Conservation (phyloP, 768 basidiomycete genomes). For the Macrocybe gigantea region DNA sequence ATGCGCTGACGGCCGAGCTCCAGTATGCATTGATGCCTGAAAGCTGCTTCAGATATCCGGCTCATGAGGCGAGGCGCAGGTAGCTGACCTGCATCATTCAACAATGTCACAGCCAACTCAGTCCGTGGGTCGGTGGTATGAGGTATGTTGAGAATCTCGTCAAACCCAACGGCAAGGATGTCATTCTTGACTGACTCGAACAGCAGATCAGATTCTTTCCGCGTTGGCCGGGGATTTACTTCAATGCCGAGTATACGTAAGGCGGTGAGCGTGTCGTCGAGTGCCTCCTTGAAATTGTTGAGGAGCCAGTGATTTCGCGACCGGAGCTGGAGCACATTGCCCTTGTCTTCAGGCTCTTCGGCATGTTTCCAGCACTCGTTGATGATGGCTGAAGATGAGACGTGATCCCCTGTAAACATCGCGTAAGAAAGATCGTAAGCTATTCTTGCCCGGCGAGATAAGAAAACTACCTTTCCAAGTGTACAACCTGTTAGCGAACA, state of each 20-base stretch:
- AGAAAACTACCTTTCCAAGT: constrained; percentile 55
- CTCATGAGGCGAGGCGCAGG: no score
- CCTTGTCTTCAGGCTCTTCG: constrained; percentile 48
- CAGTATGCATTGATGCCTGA: constrained; percentile 68
- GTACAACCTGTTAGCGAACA: constrained; percentile 33
- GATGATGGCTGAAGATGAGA: constrained; percentile 45
- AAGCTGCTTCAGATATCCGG: not conserved
- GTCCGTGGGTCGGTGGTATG: constrained; percentile 52
- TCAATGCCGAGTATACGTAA: constrained; percentile 59
- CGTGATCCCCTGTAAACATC: constrained; percentile 41
- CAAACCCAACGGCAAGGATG: constrained; percentile 64
- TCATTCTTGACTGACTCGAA: constrained; percentile 69
- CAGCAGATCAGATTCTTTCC: constrained; percentile 52
- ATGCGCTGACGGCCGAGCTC: constrained; percentile 49
- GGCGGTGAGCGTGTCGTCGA: constrained; percentile 53
- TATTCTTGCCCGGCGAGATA: not conserved
- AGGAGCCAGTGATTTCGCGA: constrained; percentile 62
- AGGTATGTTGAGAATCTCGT: constrained; percentile 58
- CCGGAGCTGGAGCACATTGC: constrained; percentile 49
- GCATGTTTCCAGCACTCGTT: constrained; percentile 47
- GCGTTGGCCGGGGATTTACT: constrained; percentile 45
- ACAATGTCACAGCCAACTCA: constrained; percentile 57
- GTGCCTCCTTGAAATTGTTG: constrained; percentile 48
- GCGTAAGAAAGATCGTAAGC: not conserved
- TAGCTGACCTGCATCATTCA: constrained; percentile 60